These are phyloP conservation scores for Platanthera zijinensis DNA, from an alignment of 106 monocot genomes.

Conservation along the genomic window DNA sequence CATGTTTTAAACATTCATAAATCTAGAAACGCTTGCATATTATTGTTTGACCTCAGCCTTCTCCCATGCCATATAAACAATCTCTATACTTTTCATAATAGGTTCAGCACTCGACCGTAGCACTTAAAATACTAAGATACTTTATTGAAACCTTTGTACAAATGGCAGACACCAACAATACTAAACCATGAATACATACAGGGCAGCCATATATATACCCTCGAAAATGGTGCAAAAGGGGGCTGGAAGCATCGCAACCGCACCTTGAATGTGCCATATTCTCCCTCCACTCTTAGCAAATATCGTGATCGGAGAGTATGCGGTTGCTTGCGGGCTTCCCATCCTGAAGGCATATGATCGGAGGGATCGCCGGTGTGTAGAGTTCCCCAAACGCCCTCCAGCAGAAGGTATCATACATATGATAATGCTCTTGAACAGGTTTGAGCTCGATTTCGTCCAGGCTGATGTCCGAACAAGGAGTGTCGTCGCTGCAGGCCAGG, in stretches of 20 bases:
- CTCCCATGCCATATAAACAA: not conserved
- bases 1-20: not conserved
- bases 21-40: not conserved
- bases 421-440: constrained; percentile 52
- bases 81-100: not conserved
- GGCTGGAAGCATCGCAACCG: constrained; percentile 3
- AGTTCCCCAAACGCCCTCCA: constrained; percentile 74
- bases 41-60: not conserved
- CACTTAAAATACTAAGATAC: not conserved
- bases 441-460: constrained; percentile 52
- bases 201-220: not conserved
- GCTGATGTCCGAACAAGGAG: constrained; percentile 69
- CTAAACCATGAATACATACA: not conserved
- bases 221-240: not conserved
- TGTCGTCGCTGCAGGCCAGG: constrained; percentile 79
- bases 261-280: not conserved
- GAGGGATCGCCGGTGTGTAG: constrained; percentile 49
- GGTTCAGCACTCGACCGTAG: not conserved
- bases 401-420: constrained; percentile 72
- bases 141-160: constrained; percentile 4
- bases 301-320: constrained; percentile 48
- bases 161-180: not conserved
- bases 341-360: constrained; percentile 55
- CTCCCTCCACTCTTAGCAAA: constrained; percentile 31
- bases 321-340: constrained; percentile 71